Base-by-base conservation (phyloP, 768 basidiomycete genomes). In the Boletus barrowsii region DNA sequence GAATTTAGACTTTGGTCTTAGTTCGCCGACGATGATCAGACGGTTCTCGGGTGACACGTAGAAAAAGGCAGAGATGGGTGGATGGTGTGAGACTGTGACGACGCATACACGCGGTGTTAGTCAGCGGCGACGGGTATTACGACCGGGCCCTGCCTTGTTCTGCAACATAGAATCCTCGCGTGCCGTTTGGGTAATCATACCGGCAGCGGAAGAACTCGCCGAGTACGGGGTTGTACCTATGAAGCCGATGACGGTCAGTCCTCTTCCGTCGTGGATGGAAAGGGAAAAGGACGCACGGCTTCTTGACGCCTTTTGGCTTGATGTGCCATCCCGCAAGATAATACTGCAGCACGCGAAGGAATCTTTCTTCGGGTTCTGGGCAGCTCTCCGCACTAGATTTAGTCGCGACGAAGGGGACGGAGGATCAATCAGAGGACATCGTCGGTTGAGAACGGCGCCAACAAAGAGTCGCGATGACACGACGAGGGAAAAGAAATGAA, bases 301-400 rank as follows among this genome's bases (percentile, higher is more conserved):
- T 99, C 88, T 99, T 99, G 56, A 98, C 97, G 49, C 94, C 97
- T 75, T 90, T 95, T 61, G 97, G 95, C 73, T 98, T 98, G 76
- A 98, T 95, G 73, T 98, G 97, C 97, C 97, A 99, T 22, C 97
- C 97, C n/a, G 91, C 88, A 44, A 99, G 86, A 69, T 98, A 99
- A 70, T 95, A 97, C 58, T 90, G 88, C 33, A 98, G 79, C 2
- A 98, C 93, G 47, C 85, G 82, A 58, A 96, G 80, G 70, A 98
- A 98, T 42, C 97, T 79, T 67, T 96, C 94, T 69, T 96, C 88
- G 32, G 92, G 83, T 64, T 93, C 86, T 39, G 80, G 77, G 66
- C 83, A 85, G n/a, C 83, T 69, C 60, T 90, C 92, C 43, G 90
- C 89, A 39, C 95, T 96, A 65, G 24, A 49, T 46, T 20, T 22